Base-by-base conservation (phyloP, 192 early-diverging fungal species). In the Coemansia reversa region DNA sequence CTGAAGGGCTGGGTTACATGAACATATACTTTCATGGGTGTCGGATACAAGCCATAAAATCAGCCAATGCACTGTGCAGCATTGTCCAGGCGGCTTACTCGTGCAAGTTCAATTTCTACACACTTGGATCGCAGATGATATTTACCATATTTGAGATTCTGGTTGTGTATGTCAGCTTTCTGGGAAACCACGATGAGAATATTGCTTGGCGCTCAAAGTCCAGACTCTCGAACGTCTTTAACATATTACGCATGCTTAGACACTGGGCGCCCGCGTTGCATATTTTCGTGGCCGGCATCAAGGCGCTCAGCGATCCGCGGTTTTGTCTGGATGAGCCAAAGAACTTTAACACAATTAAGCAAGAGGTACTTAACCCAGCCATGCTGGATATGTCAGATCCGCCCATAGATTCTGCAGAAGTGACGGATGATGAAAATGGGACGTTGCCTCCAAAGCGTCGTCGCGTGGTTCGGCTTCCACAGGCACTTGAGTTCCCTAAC, bases 1-100 rank as follows among this genome's bases (percentile, higher is more conserved):
- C 51, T 33, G 68, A 63, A 22, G 63, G 56, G 12, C 23, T 76
- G 55, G 74, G 74, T 18, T 48, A 60, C 22, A 70, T 76, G 74
- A 76, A 76, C 60, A 70, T 76, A 63, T 67, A 67, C 27, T 76
- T 76, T 47, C 74, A 76, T 53, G 65, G 74, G 9, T 76, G 74
- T 19, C 74, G 74, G 11, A 67, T 76, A 51, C 74, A 76, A 47
- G 74, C 74, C 1, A 25, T 64, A 4, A 63, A 65, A 35, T 76
- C 74, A 0, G 68, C 74, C 23, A 70, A 67, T 52, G 66, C 74
- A 50, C 61, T 76, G 45, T 76, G 74, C 22, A 66, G 66, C 61
- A 58, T 76, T 5, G 51, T 69, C 30, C 74, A 70, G 48, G 68
- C 68, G 11, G 60, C 68, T 1, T 67, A 76, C 28, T 33, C 65